Conservation (phyloP, 2,329 filamentous ascomycete genomes). For the Lomentospora prolificans region DNA sequence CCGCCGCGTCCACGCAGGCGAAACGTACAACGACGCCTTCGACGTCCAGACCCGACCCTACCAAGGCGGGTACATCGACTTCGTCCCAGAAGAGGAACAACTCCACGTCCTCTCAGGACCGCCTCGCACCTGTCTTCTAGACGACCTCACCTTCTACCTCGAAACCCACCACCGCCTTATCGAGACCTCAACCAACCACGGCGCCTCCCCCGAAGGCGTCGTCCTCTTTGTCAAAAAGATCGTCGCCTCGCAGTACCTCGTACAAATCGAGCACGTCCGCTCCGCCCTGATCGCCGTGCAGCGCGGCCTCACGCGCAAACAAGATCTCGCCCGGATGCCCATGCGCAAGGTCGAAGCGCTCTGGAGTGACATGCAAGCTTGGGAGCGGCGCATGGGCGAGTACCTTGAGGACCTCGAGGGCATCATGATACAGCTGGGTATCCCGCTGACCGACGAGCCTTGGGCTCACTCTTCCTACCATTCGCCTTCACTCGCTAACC, state of each 20-base stretch:
- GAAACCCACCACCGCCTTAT: slow-evolving; percentile 12
- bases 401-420: slow-evolving; percentile 17
- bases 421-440: slow-evolving; percentile 17
- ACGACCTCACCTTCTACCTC: slow-evolving; percentile 18
- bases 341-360: slow-evolving; percentile 14
- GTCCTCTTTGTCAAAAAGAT: slow-evolving; percentile 16
- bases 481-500: not conserved
- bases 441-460: slow-evolving; percentile 12
- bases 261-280: slow-evolving; percentile 15
- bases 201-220: slow-evolving; percentile 7
- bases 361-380: slow-evolving; percentile 18
- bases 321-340: slow-evolving; percentile 14
- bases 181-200: not conserved
- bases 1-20: slow-evolving; percentile 9
- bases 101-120: slow-evolving; percentile 12
- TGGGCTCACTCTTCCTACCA: not conserved
- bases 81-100: slow-evolving; percentile 15
- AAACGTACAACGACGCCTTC: slow-evolving; percentile 10
- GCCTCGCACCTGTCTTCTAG: slow-evolving; percentile 13
- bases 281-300: slow-evolving; percentile 15
- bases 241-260: slow-evolving; percentile 16
- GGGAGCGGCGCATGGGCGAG: slow-evolving; percentile 17
- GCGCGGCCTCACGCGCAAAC: slow-evolving; percentile 16
- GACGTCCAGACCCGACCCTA: slow-evolving; percentile 12
- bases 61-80: slow-evolving; percentile 18